Evolutionary conservation across 2,329 filamentous ascomycete species (phyloP).

Genomic region (Lasiodiplodia sp.): DNA sequence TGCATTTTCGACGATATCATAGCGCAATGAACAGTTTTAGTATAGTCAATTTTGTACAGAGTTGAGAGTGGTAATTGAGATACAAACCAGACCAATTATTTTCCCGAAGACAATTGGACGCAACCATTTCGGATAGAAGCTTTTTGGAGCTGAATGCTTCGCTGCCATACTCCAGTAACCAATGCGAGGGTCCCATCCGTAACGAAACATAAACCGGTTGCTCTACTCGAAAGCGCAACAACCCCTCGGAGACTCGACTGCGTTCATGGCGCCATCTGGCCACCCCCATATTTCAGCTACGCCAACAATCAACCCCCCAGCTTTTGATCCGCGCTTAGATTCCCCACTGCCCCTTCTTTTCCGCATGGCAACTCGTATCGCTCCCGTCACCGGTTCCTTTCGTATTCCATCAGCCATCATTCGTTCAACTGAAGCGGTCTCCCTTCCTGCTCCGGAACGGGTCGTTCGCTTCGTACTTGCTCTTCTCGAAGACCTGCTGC

Average conservation of each 20-base stretch:
- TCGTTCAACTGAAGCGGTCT: slow-evolving; percentile 71
- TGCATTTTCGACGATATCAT: neutral
- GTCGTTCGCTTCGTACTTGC: slow-evolving; percentile 84
- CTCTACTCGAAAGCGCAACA: neutral
- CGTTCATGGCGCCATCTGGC: neutral
- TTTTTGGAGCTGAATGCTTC: neutral
- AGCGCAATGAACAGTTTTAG: slow-evolving; percentile 1
- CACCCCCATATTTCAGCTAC: slow-evolving; percentile 15
- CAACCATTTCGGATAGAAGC: neutral
- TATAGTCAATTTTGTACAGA: neutral
- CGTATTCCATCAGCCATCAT: neutral
- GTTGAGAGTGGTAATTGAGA: slow-evolving; percentile 1
- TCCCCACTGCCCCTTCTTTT: slow-evolving; percentile 2
- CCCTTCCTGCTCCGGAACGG: slow-evolving; percentile 83
- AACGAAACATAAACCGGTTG: neutral
- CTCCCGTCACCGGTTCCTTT: neutral
- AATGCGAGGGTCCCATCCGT: neutral
- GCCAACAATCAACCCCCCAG: neutral
- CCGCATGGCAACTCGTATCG: neutral
- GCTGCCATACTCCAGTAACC: neutral
- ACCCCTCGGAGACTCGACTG: neutral
- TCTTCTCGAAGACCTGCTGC: slow-evolving; percentile 74
- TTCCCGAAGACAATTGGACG: neutral
- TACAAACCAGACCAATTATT: slow-evolving; percentile 2
- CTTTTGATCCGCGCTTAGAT: neutral